Percentiles rank a stretch among this genome's conserved stretches.
Evolutionary conservation across 179 eudicot species (phyloP).

Genomic region (Vitellaria paradoxa): DNA sequence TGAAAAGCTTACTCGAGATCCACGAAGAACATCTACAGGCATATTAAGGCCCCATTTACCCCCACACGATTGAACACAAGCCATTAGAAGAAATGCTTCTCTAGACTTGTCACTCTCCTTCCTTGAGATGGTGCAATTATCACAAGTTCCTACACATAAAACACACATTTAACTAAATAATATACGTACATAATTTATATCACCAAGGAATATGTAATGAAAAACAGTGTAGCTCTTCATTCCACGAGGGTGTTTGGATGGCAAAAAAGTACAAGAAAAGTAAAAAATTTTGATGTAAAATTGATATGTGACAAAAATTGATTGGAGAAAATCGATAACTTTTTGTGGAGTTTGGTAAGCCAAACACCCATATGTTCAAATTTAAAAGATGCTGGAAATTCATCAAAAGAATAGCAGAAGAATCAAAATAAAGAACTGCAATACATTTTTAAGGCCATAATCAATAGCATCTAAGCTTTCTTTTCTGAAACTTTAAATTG

Average conservation of each 20-base stretch:
- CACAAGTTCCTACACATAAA: slow-evolving; percentile 65
- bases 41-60: slow-evolving; percentile 80
- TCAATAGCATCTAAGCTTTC: neutral
- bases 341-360: too few relatives aligned
- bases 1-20: slow-evolving; percentile 73
- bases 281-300: too few relatives aligned
- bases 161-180: neutral
- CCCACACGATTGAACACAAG: slow-evolving; percentile 66
- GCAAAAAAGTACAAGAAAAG: too few relatives aligned
- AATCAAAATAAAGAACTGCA: neutral
- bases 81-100: slow-evolving; percentile 78
- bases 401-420: slow-evolving; percentile 8
- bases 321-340: too few relatives aligned
- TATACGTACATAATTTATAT: neutral
- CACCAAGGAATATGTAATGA: neutral
- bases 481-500: neutral
- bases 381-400: neutral
- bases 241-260: too few relatives aligned
- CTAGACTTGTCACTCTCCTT: slow-evolving; percentile 71
- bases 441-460: neutral
- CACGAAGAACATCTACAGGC: slow-evolving; percentile 88
- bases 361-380: neutral
- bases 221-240: neutral
- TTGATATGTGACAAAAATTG: too few relatives aligned
- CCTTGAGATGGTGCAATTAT: slow-evolving; percentile 66